These are phyloP conservation scores for Penicillium vulpinum DNA, from an alignment of 2,329 filamentous ascomycete genomes.

Conservation along the genomic window DNA sequence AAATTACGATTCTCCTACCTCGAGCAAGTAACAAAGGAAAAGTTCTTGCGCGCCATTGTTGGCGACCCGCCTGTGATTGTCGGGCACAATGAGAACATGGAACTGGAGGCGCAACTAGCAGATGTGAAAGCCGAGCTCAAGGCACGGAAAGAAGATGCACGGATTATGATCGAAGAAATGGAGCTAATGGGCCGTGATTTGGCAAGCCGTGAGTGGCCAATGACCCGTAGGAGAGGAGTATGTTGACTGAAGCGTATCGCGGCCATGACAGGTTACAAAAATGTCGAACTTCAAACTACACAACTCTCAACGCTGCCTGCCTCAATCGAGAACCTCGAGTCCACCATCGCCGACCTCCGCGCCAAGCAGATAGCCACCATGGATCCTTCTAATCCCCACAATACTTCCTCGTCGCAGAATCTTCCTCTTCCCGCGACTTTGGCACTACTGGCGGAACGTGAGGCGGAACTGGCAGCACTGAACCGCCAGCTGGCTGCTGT, in stretches of 20 bases:
- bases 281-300: conserved; percentile 53
- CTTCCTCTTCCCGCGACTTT: conserved; percentile 44
- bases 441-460: conserved; percentile 41
- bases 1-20: conserved; percentile 97
- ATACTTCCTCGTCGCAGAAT: conserved; percentile 37
- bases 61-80: conserved; percentile 87
- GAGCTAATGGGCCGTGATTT: conserved; percentile 68
- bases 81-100: conserved; percentile 75
- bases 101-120: conserved; percentile 69
- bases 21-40: conserved; percentile 98
- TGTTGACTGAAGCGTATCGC: neutral
- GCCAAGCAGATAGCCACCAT: conserved; percentile 63
- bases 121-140: conserved; percentile 75
- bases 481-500: conserved; percentile 45
- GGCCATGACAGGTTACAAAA: conserved; percentile 51
- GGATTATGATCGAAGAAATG: conserved; percentile 69
- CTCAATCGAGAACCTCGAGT: conserved; percentile 54
- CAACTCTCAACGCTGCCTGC: conserved; percentile 54
- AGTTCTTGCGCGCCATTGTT: conserved; percentile 90
- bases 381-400: conserved; percentile 50
- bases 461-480: conserved; percentile 43
- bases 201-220: conserved; percentile 52
- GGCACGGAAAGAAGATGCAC: conserved; percentile 75
- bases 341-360: conserved; percentile 50
- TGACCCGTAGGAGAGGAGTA: neutral